Evolutionary conservation across 495 filamentous ascomycete genomes (phyloP), one percentile per base, ranked within the genome.

Genomic region (Echria macrotheca): DNA sequence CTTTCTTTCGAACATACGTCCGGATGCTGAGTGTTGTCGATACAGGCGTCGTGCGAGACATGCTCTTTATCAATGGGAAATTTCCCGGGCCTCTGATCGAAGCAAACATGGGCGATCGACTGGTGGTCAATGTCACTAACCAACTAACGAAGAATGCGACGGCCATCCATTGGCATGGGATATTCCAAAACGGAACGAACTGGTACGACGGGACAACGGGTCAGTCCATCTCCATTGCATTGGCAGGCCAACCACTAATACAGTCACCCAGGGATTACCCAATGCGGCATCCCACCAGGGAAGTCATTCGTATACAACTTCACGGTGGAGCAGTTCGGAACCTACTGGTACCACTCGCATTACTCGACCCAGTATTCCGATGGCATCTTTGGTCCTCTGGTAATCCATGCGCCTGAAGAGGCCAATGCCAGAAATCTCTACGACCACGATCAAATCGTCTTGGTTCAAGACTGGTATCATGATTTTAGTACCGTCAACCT

Each of bases 341-440:
- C 85, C 0, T 90, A 87, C 65, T 91, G 87, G 87, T 91, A 90
- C 56, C 86, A 91, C 61, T 87, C 82, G 11, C 86, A 91, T 56
- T 72, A 73, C 14, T 67, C 69, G 33, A 76, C 71, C 5, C 85
- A 87, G 59, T 89, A 88, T 44, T 83, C 87, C 2, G 87, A 93
- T 61, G 87, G 87, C 22, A 73, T 86, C 25, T 74, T 83, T 37
- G 84, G 83, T 1, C 77, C 86, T 0, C 62, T 93, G 28, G 79
- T 91, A 33, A 69, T 93, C 29, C n/a, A n/a, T n/a, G n/a, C n/a
- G n/a, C n/a, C n/a, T n/a, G 77, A 88, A 40, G 86, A 90, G 56
- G 77, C 78, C 3, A n/a, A n/a, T n/a, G n/a, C n/a, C n/a, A 53
- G 77, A 0, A 65, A 71, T 11, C 85, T 84, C 3, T 86, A 79